A percentile compares a stretch with the other conserved stretches of the same genome.
Evolutionary conservation across 805 yeast species (phyloP).

Genomic region (Pichia californica): DNA sequence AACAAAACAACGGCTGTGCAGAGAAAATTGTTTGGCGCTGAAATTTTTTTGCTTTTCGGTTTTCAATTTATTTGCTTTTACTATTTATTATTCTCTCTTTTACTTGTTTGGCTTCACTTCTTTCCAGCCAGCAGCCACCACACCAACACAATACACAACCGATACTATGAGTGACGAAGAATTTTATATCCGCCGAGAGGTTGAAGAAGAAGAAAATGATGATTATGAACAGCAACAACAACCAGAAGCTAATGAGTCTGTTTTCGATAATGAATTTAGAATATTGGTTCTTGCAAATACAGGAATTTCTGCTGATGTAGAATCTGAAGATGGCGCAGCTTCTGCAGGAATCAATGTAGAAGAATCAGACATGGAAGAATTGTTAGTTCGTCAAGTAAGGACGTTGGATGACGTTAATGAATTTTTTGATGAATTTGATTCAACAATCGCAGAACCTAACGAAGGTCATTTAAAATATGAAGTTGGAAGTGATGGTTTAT

Average conservation of each 20-base stretch:
- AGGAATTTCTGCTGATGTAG: background rate
- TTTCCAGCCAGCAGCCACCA: background rate
- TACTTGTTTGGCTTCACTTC: too few species aligned
- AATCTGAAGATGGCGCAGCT: background rate
- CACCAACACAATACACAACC: background rate
- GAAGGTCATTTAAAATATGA: conserved; percentile 51
- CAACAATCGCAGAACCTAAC: conserved; percentile 45
- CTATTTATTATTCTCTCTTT: too few species aligned
- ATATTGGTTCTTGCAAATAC: conserved; percentile 12
- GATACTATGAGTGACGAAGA: conserved; percentile 15
- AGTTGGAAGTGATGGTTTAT: conserved; percentile 55
- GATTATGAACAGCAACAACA: background rate
- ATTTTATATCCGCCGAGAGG: conserved; percentile 11
- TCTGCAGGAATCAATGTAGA: conserved; percentile 25
- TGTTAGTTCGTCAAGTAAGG: conserved; percentile 29
- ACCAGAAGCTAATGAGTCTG: conserved; percentile 1
- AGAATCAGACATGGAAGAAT: conserved; percentile 40
- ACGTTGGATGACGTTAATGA: conserved; percentile 42
- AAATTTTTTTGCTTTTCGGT: too few species aligned
- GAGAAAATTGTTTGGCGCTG: too few species aligned
- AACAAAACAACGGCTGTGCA: too few species aligned
- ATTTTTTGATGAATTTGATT: conserved; percentile 49
- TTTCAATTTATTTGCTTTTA: too few species aligned
- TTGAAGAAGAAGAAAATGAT: conserved; percentile 8
- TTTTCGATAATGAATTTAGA: conserved; percentile 13